Base-by-base conservation (phyloP, 148 eudicot genomes). In the Silene latifolia region DNA sequence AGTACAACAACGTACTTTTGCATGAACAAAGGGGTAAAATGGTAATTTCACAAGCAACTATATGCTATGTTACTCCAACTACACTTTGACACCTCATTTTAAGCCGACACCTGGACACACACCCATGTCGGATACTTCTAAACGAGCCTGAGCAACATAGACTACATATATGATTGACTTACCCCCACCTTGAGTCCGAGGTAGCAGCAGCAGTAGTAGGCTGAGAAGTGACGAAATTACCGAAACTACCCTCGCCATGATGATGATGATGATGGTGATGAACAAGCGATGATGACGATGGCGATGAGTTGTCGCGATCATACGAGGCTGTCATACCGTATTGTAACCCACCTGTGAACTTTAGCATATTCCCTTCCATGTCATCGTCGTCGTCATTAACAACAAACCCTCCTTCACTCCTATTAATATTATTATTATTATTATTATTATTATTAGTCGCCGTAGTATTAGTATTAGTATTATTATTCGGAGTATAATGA, bases 311-410 rank as follows among this genome's bases (percentile, higher is more conserved):
- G 79, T 82, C 89, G 11, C 79, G 83, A 25, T 83, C 88, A 72
- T 84, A 82, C 3, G 74, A 13, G 2, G 86, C 72, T 58, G 76
- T 80, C 79, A 71, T 71, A 32, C 67, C 54, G 20, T 80, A 80
- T 71, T 80, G 79, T 67, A 73, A 82, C 58, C 84, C 84, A 80
- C 88, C 87, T 7, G 82, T 73, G 86, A 67, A 91, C 67, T 87
- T 74, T 69, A 86, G 80, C 87, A 87, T 60, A 25, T 72, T 73
- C 76, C 80, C 77, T 60, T 69, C 70, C 75, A 77, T 75, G 63
- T 69, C 78, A 75, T 75, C 84, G 35, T 79, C 68, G 67, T 72
- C 74, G 14, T 66, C 78, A 57, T 56, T 67, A 0, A 61, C 79
- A 65, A 71, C 25, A 20, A 53, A 14, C 8, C 59, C 68, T 58